Evolutionary conservation across 2,329 filamentous ascomycete genomes (phyloP), one percentile per base, ranked within the genome.

Genomic region (Xylariaceae sp.): DNA sequence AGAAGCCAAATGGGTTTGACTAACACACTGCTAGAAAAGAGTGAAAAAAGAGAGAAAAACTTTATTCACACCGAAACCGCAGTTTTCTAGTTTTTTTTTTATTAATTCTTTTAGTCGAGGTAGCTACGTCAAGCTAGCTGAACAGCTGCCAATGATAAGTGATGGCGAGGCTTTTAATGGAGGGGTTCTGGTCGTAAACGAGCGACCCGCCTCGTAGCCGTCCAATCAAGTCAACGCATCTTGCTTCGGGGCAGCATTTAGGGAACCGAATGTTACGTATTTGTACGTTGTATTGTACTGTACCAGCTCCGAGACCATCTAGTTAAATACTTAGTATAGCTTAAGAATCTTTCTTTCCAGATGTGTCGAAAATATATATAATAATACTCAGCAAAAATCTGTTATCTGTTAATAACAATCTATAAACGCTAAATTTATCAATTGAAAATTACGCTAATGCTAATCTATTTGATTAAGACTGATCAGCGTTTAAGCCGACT

Each of bases 51-150:
- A 40, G 36, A 43, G 20, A 40, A 57, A 55, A 55, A 29, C 39
- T 49, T 52, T 45, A 41, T 51, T 45, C 23, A 53, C 40, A 51
- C 57, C 57, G 50, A 51, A 48, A 41, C 46, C 55, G 55, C 55
- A 50, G 51, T 16, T 26, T 32, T 7, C 18, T 53, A 46, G 29
- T 45, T 59, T 56, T 53, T 44, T 56, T 39, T 49, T 33, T 53
- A 46, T 33, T 45, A 56, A 53, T 53, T 44, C 55, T 39, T 49
- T 33, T 24, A 15, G 27, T 20, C 29, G 9, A 27, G 21, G 30
- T 52, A 50, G 51, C 44, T 50, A 58, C 52, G 58, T 58, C 55
- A 53, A 58, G 52, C 58, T 60, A 60, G 33, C 10, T 51, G 9
- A 55, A 24, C 40, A 52, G 48, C 50, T 42, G 32, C 20, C 26